Percentiles rank a stretch among this genome's conserved stretches.
Evolutionary conservation across 1,139 yeast genomes (phyloP).

Genomic region (Hemisphaericaspora lyxosophila): DNA sequence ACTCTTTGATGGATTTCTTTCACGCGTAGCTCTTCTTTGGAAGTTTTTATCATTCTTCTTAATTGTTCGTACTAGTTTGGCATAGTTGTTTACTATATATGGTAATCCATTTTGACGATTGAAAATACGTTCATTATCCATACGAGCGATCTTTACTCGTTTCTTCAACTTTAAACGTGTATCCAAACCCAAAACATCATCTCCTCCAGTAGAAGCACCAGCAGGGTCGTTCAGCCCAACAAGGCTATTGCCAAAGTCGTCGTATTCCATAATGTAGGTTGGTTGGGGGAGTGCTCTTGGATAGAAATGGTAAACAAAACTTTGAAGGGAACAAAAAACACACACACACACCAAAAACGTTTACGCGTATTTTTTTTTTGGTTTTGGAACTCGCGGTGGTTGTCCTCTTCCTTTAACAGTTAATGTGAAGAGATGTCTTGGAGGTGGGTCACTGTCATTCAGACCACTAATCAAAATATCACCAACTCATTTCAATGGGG

Average conservation of each 20-base stretch:
- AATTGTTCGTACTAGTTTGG: constrained; percentile 30
- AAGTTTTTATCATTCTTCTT: constrained; percentile 30
- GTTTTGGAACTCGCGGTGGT: too few species aligned
- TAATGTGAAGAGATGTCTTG: too few species aligned
- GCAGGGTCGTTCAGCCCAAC: too few species aligned
- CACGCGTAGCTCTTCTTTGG: constrained; percentile 15
- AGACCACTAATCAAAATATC: too few species aligned
- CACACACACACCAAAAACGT: too few species aligned
- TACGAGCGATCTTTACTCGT: constrained; percentile 36
- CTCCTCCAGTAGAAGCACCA: too few species aligned
- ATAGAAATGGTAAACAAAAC: not conserved
- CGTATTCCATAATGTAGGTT: too few species aligned
- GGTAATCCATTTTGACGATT: constrained; percentile 48
- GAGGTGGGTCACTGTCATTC: too few species aligned
- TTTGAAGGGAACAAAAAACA: not conserved
- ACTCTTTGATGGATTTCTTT: constrained; percentile 1
- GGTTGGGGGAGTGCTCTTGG: too few species aligned
- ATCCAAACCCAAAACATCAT: constrained; percentile 42
- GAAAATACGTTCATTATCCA: constrained; percentile 52
- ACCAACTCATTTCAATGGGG: too few species aligned
- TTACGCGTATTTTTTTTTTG: not conserved
- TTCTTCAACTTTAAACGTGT: constrained; percentile 37
- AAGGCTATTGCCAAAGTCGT: too few species aligned
- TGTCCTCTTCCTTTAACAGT: too few species aligned
- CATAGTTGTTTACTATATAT: constrained; percentile 41